Evolutionary conservation across 805 yeast species (phyloP), one percentile per base, ranked within the genome.

Genomic region (Starmerella stigmatis): DNA sequence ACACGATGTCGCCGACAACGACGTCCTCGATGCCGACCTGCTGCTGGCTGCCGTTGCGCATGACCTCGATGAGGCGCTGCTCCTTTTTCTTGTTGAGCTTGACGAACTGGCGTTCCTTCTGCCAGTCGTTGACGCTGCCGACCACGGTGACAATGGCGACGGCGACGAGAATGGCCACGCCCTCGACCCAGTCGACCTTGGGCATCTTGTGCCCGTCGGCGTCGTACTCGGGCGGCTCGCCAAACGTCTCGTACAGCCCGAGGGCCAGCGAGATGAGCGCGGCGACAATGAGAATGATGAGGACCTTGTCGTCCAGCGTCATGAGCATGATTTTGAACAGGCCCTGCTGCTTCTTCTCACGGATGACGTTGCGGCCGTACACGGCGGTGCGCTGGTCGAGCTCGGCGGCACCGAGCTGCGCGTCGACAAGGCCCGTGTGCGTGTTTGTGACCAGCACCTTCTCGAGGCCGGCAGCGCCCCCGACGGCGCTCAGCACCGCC

Each of bases 181-280:
- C 99, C 68, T 92, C 99, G 39, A 94, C 95, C 96, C 97, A 92
- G 57, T 89, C 95, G 26, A 92, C 94, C 57, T 78, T 75, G 15
- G 96, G 96, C 45, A 78, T 62, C 17, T 76, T 69, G 19, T 76
- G 70, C 22, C 95, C 94, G 52, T 85, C 84, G 5, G 74, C 77
- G 61, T 89, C 96, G 56, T 74, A 74, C 58, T 76, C 77, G 0
- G 84, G 70, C 0, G 81, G 86, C 53, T 82, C 83, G 33, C 94
- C 95, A 66, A 86, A 81, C 2, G 94, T 79, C 64, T 92, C 94
- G 61, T 92, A 92, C 7, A 92, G 69, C 0, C 98, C 99, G 41
- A 92, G 66, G 0, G 94, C 89, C 41, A 92, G 71, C 0, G 97
- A 86, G 3, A 92, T 76, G 2, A 86, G 66, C 2, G 98, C 98